Percentiles rank a stretch among this genome's conserved stretches.
Conservation (phyloP, 2,329 filamentous ascomycete genomes). For the Parasarocladium wereldwijsianum region DNA sequence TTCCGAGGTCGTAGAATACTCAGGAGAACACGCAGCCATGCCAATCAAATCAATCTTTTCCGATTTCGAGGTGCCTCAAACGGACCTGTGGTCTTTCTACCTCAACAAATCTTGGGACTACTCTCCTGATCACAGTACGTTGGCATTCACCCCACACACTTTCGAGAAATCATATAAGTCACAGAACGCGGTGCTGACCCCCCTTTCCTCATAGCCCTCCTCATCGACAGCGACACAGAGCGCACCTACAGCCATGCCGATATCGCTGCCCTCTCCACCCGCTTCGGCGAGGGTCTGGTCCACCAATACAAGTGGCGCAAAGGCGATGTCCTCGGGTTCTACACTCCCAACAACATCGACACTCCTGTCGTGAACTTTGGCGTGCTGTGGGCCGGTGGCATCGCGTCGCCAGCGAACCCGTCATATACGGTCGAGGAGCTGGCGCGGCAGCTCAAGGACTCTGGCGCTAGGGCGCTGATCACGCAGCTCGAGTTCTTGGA, state of each 20-base stretch:
- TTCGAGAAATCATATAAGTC: neutral
- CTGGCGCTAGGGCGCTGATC: slow-evolving; percentile 56
- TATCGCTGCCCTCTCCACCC: slow-evolving; percentile 47
- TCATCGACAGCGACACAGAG: slow-evolving; percentile 58
- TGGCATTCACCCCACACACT: slow-evolving; percentile 1
- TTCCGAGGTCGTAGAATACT: neutral
- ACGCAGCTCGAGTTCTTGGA: slow-evolving; percentile 57
- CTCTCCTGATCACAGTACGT: slow-evolving; percentile 57
- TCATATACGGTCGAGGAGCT: slow-evolving; percentile 75
- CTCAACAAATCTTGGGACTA: slow-evolving; percentile 58
- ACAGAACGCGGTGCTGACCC: slow-evolving; percentile 5
- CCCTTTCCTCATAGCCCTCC: slow-evolving; percentile 54
- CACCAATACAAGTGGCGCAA: slow-evolving; percentile 64
- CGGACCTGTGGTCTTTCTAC: slow-evolving; percentile 66
- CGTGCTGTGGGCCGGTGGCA: slow-evolving; percentile 67
- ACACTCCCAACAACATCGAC: slow-evolving; percentile 77
- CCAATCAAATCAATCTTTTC: slow-evolving; percentile 54
- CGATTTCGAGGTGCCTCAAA: slow-evolving; percentile 51
- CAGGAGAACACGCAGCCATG: slow-evolving; percentile 31
- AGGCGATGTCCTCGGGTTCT: slow-evolving; percentile 71
- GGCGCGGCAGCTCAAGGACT: slow-evolving; percentile 69
- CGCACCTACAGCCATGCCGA: slow-evolving; percentile 56
- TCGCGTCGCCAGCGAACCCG: slow-evolving; percentile 77
- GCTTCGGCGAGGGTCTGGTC: slow-evolving; percentile 71
- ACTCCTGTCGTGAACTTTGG: slow-evolving; percentile 66